Conservation (phyloP, 1,284 basidiomycete species). For the Flammula alnicola region DNA sequence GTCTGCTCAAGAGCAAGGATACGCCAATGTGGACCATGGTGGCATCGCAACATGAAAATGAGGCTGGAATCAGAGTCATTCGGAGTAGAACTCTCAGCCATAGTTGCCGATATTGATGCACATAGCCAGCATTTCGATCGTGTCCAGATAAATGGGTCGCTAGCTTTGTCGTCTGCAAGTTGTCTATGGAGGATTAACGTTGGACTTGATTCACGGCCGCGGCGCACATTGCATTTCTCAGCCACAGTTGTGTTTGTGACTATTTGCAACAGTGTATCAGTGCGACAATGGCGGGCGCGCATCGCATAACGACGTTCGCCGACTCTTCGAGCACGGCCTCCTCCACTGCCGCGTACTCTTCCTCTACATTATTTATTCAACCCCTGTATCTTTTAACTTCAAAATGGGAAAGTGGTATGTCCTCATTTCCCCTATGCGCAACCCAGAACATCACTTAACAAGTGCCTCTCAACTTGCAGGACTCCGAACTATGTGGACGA, state of each 20-base stretch:
- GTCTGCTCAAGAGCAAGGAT: too few relatives aligned
- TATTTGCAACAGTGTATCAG: constrained; percentile 34
- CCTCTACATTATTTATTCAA: constrained; percentile 19
- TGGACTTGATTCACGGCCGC: not conserved
- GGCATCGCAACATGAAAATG: too few relatives aligned
- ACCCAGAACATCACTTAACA: not conserved
- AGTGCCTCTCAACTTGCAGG: constrained; percentile 42
- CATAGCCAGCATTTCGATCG: too few relatives aligned
- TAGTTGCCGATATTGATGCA: too few relatives aligned
- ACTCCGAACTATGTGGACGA: constrained; percentile 70
- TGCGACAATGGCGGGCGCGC: constrained; percentile 23
- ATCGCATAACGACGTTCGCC: constrained; percentile 36
- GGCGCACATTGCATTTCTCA: not conserved
- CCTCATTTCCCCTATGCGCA: not conserved
- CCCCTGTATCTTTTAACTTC: constrained; percentile 13
- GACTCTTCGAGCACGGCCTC: constrained; percentile 16
- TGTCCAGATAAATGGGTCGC: too few relatives aligned
- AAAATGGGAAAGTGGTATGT: constrained; percentile 53
- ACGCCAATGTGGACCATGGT: too few relatives aligned
- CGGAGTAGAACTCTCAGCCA: too few relatives aligned
- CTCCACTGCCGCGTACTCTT: constrained; percentile 11
- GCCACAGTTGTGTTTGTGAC: constrained; percentile 35
- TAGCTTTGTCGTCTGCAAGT: too few relatives aligned
- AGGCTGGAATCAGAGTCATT: too few relatives aligned
- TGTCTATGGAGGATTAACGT: constrained; percentile 32